Base-by-base conservation (phyloP, 2,329 filamentous ascomycete species). In the Rachicladosporium sp. region DNA sequence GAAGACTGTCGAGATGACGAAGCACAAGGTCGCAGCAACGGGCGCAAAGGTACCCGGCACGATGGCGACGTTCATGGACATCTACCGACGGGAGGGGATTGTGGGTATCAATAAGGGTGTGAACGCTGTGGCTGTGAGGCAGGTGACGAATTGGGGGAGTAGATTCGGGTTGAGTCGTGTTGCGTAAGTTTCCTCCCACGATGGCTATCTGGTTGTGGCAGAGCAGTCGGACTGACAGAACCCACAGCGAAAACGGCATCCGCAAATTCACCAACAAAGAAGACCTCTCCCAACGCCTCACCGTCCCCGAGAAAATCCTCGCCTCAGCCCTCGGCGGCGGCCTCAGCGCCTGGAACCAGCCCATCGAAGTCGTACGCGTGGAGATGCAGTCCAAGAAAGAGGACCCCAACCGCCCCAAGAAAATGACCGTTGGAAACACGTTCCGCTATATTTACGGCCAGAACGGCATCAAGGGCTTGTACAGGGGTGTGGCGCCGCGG, bases 351-450 rank as follows among this genome's bases (percentile, higher is more conserved):
- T 98, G 91, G 91, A 98, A 98, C 69, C 91, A 98, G 74, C 91
- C 91, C 47, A 98, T 98, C 62, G 91, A 98, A 76, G 91, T 98
- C 61, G 95, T 98, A 62, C 86, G 91, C 49, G 89, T 98, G 46
- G 91, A 98, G 76, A 95, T 98, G 86, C 91, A 98, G 78, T 93
- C 85, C 71, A 96, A 95, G 80, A 95, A 82, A 55, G 85, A 83
- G 55, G 91, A 98, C 62, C 88, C 91, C 45, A 96, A 96, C 73
- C 82, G 91, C 38, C 91, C 91, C 54, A 94, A 94, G 79, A 98
- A 98, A 71, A 81, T 98, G 82, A 96, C 87, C 37, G 91, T 98
- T 47, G 84, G 80, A 53, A 94, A 87, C 57, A 71, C 76, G 6
- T 70, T 74, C 52, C 71, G 59, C 52, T 98, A 98, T 69, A 96